These are phyloP conservation scores for Silene vulgaris DNA, from an alignment of 179 eudicot species.

Conservation along the genomic window DNA sequence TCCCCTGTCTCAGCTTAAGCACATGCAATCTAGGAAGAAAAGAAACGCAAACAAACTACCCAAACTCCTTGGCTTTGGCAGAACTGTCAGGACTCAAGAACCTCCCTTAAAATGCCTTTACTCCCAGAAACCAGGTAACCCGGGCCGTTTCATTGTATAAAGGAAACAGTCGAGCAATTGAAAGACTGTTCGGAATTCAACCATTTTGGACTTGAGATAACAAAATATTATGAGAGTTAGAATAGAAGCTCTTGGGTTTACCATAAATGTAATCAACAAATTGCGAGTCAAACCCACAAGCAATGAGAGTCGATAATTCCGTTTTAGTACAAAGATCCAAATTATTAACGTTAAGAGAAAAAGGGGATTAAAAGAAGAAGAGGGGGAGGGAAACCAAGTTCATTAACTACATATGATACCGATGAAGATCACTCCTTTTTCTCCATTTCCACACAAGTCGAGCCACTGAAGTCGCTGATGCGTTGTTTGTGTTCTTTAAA, in stretches of 20 bases:
- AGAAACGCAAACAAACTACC: no score
- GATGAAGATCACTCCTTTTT: constrained; percentile 7
- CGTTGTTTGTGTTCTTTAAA: constrained; percentile 23
- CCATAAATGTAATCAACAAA: neutral
- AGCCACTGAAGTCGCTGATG: neutral
- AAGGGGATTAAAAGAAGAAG: neutral
- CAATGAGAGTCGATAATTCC: constrained; percentile 1
- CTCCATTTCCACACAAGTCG: constrained; percentile 7
- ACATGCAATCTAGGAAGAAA: no score
- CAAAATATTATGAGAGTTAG: neutral
- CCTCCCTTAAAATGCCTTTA: no score
- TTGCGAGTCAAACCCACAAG: neutral
- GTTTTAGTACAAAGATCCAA: constrained; percentile 8
- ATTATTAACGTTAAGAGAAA: neutral
- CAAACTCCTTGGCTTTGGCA: no score
- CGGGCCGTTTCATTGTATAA: no score
- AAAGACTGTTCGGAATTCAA: constrained; percentile 14
- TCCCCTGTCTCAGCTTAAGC: no score
- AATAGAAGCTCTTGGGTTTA: neutral
- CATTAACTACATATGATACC: constrained; percentile 15
- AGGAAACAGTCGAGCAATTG: no score
- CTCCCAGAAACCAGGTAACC: no score
- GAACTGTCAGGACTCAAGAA: no score
- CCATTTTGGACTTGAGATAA: constrained; percentile 26
- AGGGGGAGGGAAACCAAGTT: neutral